Conservation (phyloP, 164 flowering plant genomes). For the Vitis rotundifolia region DNA sequence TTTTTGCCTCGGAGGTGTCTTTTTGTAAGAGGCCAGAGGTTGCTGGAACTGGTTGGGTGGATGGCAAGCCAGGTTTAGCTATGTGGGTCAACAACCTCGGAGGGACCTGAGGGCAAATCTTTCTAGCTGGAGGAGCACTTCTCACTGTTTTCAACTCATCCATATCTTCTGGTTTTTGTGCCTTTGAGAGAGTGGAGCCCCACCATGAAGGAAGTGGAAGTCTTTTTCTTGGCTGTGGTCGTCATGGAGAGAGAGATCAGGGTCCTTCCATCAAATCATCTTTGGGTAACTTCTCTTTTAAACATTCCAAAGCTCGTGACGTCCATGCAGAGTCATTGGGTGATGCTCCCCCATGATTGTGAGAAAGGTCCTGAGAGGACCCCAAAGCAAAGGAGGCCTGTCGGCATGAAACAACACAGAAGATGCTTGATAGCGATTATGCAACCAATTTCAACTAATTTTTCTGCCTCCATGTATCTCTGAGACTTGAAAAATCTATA, state of each 20-base stretch:
- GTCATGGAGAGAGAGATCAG: conserved; percentile 16
- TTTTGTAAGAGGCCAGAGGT: conserved; percentile 5
- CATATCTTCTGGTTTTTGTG: conserved; percentile 31
- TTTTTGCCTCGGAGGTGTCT: conserved; percentile 5
- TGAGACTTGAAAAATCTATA: no score
- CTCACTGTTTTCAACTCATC: conserved; percentile 14
- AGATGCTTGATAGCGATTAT: conserved; percentile 24
- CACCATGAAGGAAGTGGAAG: conserved; percentile 57
- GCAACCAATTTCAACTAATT: conserved; percentile 11
- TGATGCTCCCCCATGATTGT: conserved; percentile 32
- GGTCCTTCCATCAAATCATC: conserved; percentile 22
- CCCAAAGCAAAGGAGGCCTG: conserved; percentile 28
- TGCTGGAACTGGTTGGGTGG: conserved; percentile 12
- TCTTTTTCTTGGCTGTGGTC: conserved; percentile 43
- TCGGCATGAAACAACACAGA: conserved; percentile 30
- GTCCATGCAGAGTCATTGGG: conserved; percentile 31
- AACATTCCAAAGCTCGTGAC: conserved; percentile 35
- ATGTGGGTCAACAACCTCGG: conserved; percentile 24
- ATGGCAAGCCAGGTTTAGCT: conserved; percentile 1
- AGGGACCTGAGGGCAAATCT: conserved; percentile 10
- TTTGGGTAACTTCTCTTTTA: conserved; percentile 40
- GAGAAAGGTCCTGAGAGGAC: conserved; percentile 29
- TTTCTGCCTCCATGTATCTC: conserved; percentile 1
- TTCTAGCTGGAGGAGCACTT: conserved; percentile 42
- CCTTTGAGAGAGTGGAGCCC: conserved; percentile 35